Conservation (phyloP, 768 basidiomycete genomes). For the Suillus occidentalis region DNA sequence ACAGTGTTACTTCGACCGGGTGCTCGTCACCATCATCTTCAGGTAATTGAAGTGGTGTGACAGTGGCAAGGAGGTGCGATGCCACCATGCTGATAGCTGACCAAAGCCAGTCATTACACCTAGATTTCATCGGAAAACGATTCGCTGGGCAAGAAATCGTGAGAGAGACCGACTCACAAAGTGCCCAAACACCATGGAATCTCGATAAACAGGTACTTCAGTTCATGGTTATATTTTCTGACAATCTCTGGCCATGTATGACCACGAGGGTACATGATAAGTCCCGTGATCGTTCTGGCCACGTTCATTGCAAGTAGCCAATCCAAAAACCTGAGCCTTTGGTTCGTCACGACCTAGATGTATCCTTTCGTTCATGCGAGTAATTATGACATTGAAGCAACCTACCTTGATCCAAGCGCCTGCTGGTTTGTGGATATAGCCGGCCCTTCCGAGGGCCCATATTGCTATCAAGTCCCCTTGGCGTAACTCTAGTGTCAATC, state of each 20-base stretch:
- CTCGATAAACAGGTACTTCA: background rate
- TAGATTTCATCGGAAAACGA: background rate
- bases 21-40: background rate
- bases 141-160: background rate
- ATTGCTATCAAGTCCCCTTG: constrained; percentile 1
- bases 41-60: background rate
- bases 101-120: background rate
- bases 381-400: background rate
- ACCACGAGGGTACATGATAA: background rate
- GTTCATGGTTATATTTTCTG: background rate
- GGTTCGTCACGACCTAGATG: background rate
- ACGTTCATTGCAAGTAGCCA: background rate
- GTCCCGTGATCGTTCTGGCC: background rate
- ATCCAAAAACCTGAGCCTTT: background rate
- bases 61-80: background rate
- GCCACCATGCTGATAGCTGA: background rate
- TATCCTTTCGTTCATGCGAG: background rate
- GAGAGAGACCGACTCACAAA: background rate
- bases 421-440: constrained; percentile 1
- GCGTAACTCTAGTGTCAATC: background rate
- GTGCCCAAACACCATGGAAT: constrained; percentile 1
- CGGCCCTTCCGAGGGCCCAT: constrained; percentile 1
- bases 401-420: constrained; percentile 3
- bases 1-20: background rate
- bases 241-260: background rate